Base-by-base conservation (phyloP, 306 rosid genomes). In the Vigna angularis region DNA sequence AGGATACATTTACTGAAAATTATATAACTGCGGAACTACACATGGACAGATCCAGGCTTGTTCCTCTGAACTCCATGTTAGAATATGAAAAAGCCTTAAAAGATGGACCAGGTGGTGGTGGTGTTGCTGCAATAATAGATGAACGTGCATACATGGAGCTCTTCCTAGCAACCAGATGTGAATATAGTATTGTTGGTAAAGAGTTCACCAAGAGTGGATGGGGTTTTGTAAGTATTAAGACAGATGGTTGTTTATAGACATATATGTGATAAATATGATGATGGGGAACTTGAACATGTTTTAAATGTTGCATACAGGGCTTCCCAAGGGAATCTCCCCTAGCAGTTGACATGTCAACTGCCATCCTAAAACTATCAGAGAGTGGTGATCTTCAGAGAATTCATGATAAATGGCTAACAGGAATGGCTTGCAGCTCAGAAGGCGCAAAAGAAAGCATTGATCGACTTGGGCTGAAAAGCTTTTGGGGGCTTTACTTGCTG, bases 141-240 rank as follows among this genome's bases (percentile, higher is more conserved):
- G 96, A 93, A 80, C 92, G 91, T 36, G 90, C 97, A 11, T 93
- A 82, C 76, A 82, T 89, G 53, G 96, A 93, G 85, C 83, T 90
- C 47, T 93, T 93, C 88, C 88, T 93, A 20, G 72, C 94, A 32
- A 82, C 85, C 15, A 81, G 84, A 42, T 93, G 96, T 38, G 89
- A 93, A 36, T 93, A 78, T 76, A 88, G 97, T 53, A 83, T 93
- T 67, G 89, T 90, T 34, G 97, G 96, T 73, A 94, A 86, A 84
- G 92, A 93, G 82, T 93, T 93, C 90, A 93, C 96, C 83, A 93
- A 86, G 87, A 87, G 85, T 38, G 94, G 96, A 3, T 93, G 97
- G 97, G 97, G 97, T 65, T 92, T 89, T 87, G 97, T 93, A 13
- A 59, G 42, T 59, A 26, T 6, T 28, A 55, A 72, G 8, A 18